These are phyloP conservation scores for Debaryomycetaceae sp. DNA, from an alignment of 1,139 yeast genomes.

Conservation along the genomic window DNA sequence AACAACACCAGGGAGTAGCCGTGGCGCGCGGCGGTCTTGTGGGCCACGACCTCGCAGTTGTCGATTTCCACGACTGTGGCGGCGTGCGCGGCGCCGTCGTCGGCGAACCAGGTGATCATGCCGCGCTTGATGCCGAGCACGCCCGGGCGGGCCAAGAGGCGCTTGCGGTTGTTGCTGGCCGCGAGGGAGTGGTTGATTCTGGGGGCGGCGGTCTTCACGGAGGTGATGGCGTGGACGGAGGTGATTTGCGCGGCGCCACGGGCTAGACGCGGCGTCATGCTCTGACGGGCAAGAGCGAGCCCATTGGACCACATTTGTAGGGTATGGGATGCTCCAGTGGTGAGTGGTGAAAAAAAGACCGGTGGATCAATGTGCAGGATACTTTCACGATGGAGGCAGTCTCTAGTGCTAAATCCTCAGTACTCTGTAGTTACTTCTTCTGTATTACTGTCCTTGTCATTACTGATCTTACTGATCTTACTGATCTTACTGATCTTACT, in stretches of 20 bases:
- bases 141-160: constrained; percentile 71
- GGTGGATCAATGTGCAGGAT: too few relatives aligned
- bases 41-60: constrained; percentile 73
- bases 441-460: too few relatives aligned
- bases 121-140: constrained; percentile 76
- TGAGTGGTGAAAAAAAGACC: too few relatives aligned
- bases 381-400: too few relatives aligned
- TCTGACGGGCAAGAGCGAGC: too few relatives aligned
- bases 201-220: constrained; percentile 31
- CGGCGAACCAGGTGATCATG: constrained; percentile 76
- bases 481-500: neutral
- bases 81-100: constrained; percentile 57
- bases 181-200: constrained; percentile 44
- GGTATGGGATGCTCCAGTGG: too few relatives aligned
- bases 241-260: constrained; percentile 40
- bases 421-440: too few relatives aligned
- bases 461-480: too few relatives aligned
- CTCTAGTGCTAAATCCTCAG: too few relatives aligned
- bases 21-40: constrained; percentile 54
- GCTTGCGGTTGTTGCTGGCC: constrained; percentile 50
- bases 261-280: too few relatives aligned
- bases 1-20: constrained; percentile 83
- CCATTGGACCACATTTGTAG: too few relatives aligned
- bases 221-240: constrained; percentile 44
- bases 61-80: constrained; percentile 84